Conservation (phyloP, 2,329 filamentous ascomycete genomes). For the Verticillium nonalfalfae region DNA sequence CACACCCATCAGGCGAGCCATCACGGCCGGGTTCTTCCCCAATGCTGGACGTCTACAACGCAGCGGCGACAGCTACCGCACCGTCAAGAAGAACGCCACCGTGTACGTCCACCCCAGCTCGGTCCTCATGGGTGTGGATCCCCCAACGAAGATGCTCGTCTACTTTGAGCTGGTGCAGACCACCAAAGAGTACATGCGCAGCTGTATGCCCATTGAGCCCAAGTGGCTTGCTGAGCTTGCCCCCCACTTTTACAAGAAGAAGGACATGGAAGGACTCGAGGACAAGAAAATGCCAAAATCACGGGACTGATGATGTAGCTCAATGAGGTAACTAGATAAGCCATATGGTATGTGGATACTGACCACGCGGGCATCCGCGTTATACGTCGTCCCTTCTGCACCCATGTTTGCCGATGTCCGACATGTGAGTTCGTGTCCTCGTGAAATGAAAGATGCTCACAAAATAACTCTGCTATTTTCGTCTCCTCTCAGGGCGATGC, state of each 20-base stretch:
- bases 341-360: neutral
- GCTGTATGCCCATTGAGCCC: slow-evolving; percentile 75
- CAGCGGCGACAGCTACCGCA: slow-evolving; percentile 82
- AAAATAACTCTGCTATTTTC: neutral
- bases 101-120: slow-evolving; percentile 90
- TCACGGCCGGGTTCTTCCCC: slow-evolving; percentile 90
- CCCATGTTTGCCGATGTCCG: neutral
- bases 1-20: slow-evolving; percentile 75
- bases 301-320: slow-evolving; percentile 9
- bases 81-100: slow-evolving; percentile 81
- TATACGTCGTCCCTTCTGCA: neutral
- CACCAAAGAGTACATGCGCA: slow-evolving; percentile 88
- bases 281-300: slow-evolving; percentile 56
- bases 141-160: slow-evolving; percentile 72
- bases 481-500: neutral
- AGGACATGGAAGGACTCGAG: slow-evolving; percentile 77
- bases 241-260: slow-evolving; percentile 90
- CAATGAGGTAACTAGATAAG: neutral
- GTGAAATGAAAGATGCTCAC: neutral
- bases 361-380: neutral
- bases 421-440: neutral
- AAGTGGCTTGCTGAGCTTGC: slow-evolving; percentile 86
- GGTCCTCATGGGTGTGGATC: slow-evolving; percentile 71
- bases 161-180: slow-evolving; percentile 82
- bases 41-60: slow-evolving; percentile 82